Evolutionary conservation across 148 eudicot species (phyloP).

Genomic region (Camellia granthamiana): DNA sequence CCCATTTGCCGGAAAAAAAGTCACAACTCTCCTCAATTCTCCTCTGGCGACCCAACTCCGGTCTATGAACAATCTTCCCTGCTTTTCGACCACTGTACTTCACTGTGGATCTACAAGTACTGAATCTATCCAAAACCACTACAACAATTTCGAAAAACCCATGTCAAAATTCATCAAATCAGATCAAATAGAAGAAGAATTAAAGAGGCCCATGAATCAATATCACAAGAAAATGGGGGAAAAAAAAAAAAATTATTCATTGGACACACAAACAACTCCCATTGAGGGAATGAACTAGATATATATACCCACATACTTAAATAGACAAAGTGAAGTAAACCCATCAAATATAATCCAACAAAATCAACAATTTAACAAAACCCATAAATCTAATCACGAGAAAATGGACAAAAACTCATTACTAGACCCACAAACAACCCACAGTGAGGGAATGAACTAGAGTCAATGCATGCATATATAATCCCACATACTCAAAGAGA

Average conservation of each 20-base stretch:
- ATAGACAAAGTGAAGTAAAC: not conserved
- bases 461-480: not conserved
- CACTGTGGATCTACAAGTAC: conserved; percentile 60
- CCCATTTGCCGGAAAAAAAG: conserved; percentile 84
- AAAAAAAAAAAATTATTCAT: not conserved
- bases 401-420: not conserved
- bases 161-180: conserved; percentile 2
- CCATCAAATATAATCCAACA: conserved; percentile 3
- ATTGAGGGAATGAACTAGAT: too few relatives aligned
- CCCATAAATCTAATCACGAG: not conserved
- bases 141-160: conserved; percentile 19
- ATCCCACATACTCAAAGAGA: too few relatives aligned
- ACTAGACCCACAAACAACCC: not conserved
- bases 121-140: conserved; percentile 78
- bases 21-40: conserved; percentile 50
- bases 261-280: not conserved
- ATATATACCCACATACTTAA: not conserved
- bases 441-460: not conserved
- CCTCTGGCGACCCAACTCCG: conserved; percentile 26
- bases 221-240: not conserved
- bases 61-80: conserved; percentile 25
- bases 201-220: conserved; percentile 15
- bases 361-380: not conserved
- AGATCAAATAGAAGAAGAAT: conserved; percentile 11
- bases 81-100: conserved; percentile 61